phyloP scores from a whole-genome alignment of 805 yeast genomes.

The Teunomyces lycoperdinae region DNA sequence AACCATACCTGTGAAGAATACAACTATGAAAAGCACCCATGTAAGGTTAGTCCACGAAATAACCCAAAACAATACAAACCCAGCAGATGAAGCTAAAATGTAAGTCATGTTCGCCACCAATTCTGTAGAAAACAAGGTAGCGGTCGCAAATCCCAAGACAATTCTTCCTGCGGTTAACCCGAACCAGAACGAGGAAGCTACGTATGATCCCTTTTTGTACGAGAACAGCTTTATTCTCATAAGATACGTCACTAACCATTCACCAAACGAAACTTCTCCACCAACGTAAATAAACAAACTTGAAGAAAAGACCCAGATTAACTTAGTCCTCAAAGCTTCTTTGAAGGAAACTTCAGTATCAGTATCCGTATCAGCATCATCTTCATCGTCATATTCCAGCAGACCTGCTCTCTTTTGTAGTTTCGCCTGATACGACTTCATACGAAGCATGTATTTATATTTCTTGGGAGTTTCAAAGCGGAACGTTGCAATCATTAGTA shows the following conservation, averaged over 20 bases:
- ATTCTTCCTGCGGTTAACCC: conserved; percentile 50
- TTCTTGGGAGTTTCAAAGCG: conserved; percentile 45
- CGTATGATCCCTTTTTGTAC: conserved; percentile 41
- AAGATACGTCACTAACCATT: conserved; percentile 50
- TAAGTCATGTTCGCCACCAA: conserved; percentile 43
- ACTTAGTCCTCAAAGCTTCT: conserved; percentile 31
- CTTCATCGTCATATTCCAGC: conserved; percentile 6
- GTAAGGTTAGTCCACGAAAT: conserved; percentile 29
- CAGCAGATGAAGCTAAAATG: conserved; percentile 28
- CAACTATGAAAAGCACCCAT: conserved; percentile 29
- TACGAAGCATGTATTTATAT: conserved; percentile 27
- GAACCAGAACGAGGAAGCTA: conserved; percentile 52
- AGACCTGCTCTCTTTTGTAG: conserved; percentile 8
- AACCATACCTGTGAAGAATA: conserved; percentile 44
- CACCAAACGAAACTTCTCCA: conserved; percentile 51
- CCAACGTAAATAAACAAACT: conserved; percentile 50
- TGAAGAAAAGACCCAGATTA: conserved; percentile 40
- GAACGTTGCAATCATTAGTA: conserved; percentile 26
- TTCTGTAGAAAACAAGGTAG: conserved; percentile 45
- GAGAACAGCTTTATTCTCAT: conserved; percentile 36
- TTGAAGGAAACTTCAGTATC: conserved; percentile 20
- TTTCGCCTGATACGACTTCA: conserved; percentile 38
- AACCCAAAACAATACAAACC: conserved; percentile 28
- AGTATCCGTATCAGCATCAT: background rate
- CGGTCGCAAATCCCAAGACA: conserved; percentile 52